Evolutionary conservation across 2,329 filamentous ascomycete genomes (phyloP), one percentile per base, ranked within the genome.

Genomic region (Rutstroemia sp.): DNA sequence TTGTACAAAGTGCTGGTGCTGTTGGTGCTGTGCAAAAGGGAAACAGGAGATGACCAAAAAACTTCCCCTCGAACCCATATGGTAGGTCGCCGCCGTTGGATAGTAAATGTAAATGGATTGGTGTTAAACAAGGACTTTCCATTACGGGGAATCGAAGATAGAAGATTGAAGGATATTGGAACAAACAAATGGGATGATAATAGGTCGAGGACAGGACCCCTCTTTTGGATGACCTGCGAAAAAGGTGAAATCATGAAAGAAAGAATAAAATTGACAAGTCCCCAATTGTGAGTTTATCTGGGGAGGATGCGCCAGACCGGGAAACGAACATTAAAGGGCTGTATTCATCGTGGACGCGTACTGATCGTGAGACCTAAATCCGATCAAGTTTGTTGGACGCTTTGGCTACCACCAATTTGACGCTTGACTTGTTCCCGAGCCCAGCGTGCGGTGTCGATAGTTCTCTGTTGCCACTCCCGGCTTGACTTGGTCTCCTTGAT

Each of bases 391-490:
- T 69, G 67, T 61, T 67, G 64, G 14, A 65, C 42, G 38, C 65
- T 64, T 56, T 67, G 63, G 42, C 71, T 68, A 62, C 81, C 81
- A 57, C 80, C 79, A 52, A 85, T 74, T 74, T 99, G 94, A 67
- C 90, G 88, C 81, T 96, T 97, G 72, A 97, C 92, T 72, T 96
- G 91, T 75, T 97, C 94, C 59, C 92, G 87, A 61, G 94, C 92
- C 94, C 94, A 99, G 67, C 92, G 88, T 69, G 94, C 94, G 48
- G 94, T 97, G 63, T 96, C 90, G 63, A 94, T 86, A 3, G 94
- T 99, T 61, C 92, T 88, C 27, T 81, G 69, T 65, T 85, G 81
- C 76, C 89, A 96, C 48, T 97, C 92, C 65, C 89, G 86, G 78
- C 94, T 96, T 58, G 83, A 81, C 68, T 92, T 88, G 48, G 90